Evolutionary conservation across 108 stramenopile species (phyloP), one percentile per base, ranked within the genome.

Genomic region (Skeletonema tropicum): DNA sequence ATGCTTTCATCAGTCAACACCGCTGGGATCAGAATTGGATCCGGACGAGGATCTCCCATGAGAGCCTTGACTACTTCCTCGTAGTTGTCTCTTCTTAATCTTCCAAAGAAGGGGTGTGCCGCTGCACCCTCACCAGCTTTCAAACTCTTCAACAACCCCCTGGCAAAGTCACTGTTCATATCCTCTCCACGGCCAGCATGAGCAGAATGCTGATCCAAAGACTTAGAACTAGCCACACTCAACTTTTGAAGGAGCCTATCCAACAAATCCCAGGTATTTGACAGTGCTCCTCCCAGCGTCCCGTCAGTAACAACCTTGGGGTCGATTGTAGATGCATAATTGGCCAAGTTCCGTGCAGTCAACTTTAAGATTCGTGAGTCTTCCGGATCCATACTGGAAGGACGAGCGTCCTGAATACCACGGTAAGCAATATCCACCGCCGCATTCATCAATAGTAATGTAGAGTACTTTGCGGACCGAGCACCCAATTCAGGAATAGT

Each of bases 11-110:
- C 94, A 6, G 97, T 98, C 39, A 99, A 80, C 25, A 98, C 97
- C 38, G 97, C 93, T 29, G 98, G 98, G 39, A 97, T 96, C 55
- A 97, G 64, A 48, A 99, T 99, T 4, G 97, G 97, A 75, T 95
- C 93, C 2, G 88, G 96, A 48, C 91, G 80, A 35, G 89, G 91
- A 12, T 90, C 90, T 32, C 97, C 97, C 94, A 95, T 92, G 36
- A 95, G 76, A 33, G 83, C 83, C 76, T 92, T 95, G 17, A 93
- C 87, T 17, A 97, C 94, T 41, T 96, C 86, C 62, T 95, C 96
- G 65, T 93, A 93, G 70, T 94, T 82, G 74, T 99, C 98, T 25
- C 97, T 86, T 39, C 98, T 83, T 15, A 98, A 82, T 42, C 98
- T 71, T 12, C 97, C 98, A 74, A 97, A 98, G 42, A 97, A 86